These are phyloP conservation scores for Chenopodium formosanum DNA, from an alignment of 148 eudicot genomes.

Conservation along the genomic window DNA sequence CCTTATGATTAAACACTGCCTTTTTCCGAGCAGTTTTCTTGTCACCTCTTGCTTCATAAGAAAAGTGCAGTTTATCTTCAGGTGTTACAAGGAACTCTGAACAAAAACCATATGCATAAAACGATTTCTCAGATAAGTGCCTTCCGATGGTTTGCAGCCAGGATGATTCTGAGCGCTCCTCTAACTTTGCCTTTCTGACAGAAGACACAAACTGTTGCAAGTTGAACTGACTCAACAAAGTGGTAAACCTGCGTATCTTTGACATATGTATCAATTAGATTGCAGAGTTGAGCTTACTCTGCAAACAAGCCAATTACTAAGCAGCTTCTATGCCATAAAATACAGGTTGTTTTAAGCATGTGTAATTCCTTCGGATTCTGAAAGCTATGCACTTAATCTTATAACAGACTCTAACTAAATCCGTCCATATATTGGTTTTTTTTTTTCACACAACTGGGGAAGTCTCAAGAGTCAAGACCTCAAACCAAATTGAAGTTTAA, in stretches of 20 bases:
- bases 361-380: background rate
- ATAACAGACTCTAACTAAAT: background rate
- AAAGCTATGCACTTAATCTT: background rate
- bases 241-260: conserved; percentile 62
- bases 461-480: background rate
- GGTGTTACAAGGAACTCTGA: conserved; percentile 63
- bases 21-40: conserved; percentile 56
- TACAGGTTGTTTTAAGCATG: conserved; percentile 1
- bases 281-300: conserved; percentile 4
- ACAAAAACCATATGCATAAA: conserved; percentile 64
- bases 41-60: conserved; percentile 55
- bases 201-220: conserved; percentile 62
- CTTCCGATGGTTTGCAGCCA: conserved; percentile 53
- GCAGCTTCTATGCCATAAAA: background rate
- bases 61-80: conserved; percentile 52
- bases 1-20: conserved; percentile 86
- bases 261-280: conserved; percentile 41
- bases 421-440: background rate
- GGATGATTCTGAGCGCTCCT: conserved; percentile 41
- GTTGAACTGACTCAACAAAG: conserved; percentile 78
- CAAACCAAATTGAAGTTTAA: background rate
- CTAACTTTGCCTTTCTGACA: conserved; percentile 35
- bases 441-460: background rate
- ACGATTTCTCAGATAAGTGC: conserved; percentile 57
- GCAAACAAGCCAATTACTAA: background rate